Base-by-base conservation (phyloP, 257 asterid species). In the Salvia rosmarinus region DNA sequence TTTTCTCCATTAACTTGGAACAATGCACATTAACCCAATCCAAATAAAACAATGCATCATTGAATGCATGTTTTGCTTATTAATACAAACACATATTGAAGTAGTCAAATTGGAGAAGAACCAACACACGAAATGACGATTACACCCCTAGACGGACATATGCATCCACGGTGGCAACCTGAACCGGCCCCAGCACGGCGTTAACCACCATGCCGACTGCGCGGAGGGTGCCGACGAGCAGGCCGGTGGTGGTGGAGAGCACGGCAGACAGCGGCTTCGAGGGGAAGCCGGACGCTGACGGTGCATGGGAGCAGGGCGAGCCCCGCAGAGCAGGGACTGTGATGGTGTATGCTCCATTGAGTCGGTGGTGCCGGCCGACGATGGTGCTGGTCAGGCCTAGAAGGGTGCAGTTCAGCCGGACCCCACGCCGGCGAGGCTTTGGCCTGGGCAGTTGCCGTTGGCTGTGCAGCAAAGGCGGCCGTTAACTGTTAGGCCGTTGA, bases 161-260 rank as follows among this genome's bases (percentile, higher is more conserved):
- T 21, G 5, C 21, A 7, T 20, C 6, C 0, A 67, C 21, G 21
- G 14, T 19, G 51, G 74, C 67, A 30, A 23, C 58, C 57, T 55
- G 66, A 6, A 70, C 43, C 67, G 40, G 6, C 4, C 74, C 74
- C 25, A 69, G 23, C 40, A 25, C 57, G 43, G 56, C 9, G 44
- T n/a, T 21, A 0, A 40, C 4, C 57, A 12, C 25, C 64, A 37
- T 51, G n/a, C 73, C 73, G 39, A 51, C 73, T 8, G 14, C 20
- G 13, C 2, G 34, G n/a, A 70, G 47, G n/a, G 75, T 8, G 17
- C 49, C 51, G 57, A 14, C 20, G 9, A 70, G 67, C 14, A 40
- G 9, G 47, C 75, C 75, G 43, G 35, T 57, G 47, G 64, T 2
- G 64, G 58, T 57, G 75, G 75, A 23, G 9, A 70, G 67, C 35